phyloP scores from a whole-genome alignment of 352 stramenopile species.

The Phytopythium vexans region DNA sequence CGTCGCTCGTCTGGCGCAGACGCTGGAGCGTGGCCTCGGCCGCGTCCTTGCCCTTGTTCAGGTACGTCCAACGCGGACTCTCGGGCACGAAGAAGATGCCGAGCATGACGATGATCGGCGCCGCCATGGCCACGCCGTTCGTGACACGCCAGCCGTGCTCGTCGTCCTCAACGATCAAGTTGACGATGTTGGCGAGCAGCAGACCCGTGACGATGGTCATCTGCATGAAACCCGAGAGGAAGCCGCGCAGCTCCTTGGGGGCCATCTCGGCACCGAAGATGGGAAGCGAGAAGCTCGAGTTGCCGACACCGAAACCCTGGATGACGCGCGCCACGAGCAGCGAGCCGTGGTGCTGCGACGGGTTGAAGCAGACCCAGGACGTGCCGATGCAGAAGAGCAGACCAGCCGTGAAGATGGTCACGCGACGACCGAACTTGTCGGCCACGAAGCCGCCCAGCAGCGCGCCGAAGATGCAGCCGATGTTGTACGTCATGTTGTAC shows the following conservation, averaged over 20 bases:
- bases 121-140: slow-evolving; percentile 15
- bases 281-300: too few relatives aligned
- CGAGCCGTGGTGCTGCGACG: slow-evolving; percentile 4
- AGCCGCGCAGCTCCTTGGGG: too few relatives aligned
- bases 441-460: slow-evolving; percentile 17
- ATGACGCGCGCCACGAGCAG: slow-evolving; percentile 8
- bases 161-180: slow-evolving; percentile 7
- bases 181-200: slow-evolving; percentile 14
- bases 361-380: slow-evolving; percentile 11
- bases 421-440: slow-evolving; percentile 19
- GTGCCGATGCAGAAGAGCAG: slow-evolving; percentile 22
- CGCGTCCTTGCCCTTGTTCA: too few relatives aligned
- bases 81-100: too few relatives aligned
- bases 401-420: slow-evolving; percentile 21
- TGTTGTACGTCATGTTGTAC: slow-evolving; percentile 26
- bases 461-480: slow-evolving; percentile 26
- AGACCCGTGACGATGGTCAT: too few relatives aligned
- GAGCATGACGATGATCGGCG: too few relatives aligned
- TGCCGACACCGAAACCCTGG: too few relatives aligned
- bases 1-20: too few relatives aligned
- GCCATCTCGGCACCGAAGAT: too few relatives aligned
- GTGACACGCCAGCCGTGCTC: slow-evolving; percentile 18
- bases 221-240: too few relatives aligned
- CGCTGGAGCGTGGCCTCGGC: too few relatives aligned
- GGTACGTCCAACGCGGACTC: too few relatives aligned